Base-by-base conservation (phyloP, 2,329 filamentous ascomycete species). In the Ascochyta koolunga region DNA sequence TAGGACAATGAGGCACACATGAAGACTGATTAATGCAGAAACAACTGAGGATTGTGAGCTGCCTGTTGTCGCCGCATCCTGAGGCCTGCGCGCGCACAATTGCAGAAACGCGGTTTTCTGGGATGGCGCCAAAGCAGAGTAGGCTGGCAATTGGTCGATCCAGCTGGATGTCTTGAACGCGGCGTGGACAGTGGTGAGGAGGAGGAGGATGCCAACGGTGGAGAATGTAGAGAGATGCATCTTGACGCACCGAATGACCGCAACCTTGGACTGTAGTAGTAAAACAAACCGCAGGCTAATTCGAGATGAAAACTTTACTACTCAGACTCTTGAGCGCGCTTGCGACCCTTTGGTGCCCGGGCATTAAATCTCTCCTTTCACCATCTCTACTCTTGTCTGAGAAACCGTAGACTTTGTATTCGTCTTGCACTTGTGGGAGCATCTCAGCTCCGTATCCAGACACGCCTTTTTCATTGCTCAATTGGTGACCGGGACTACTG, bases 21-120 rank as follows among this genome's bases (percentile, higher is more conserved):
- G 37, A 41, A 19, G 38, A 50, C 16, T 43, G 47, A 4, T 54
- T 39, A n/a, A 54, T 39, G 44, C 63, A 66, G 42, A 66, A 66
- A 42, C 63, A 66, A 8, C 50, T 55, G 37, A 66, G 64, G 40
- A 50, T 59, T 4, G 63, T 66, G 19, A 64, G 43, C 32, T 60
- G 53, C 27, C 36, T 46, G 15, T 58, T 38, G 24, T 66, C 63
- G 19, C 63, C 63, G 25, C 63, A 66, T 21, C 63, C 63, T 7
- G 59, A 62, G 8, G 54, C 45, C 32, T 62, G 59, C 2, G 53
- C 58, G 35, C 63, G 53, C 13, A 66, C 53, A 29, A 66, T 64
- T 16, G 59, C 61, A 21, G 46, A 55, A 21, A 66, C n/a, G 19
- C 54, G 63, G 24, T 56, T 50, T 25, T 61, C 50, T 1, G 59